Evolutionary conservation across 176 grass and related monocot genomes (phyloP), one percentile per base, ranked within the genome.

Genomic region (Areca catechu): DNA sequence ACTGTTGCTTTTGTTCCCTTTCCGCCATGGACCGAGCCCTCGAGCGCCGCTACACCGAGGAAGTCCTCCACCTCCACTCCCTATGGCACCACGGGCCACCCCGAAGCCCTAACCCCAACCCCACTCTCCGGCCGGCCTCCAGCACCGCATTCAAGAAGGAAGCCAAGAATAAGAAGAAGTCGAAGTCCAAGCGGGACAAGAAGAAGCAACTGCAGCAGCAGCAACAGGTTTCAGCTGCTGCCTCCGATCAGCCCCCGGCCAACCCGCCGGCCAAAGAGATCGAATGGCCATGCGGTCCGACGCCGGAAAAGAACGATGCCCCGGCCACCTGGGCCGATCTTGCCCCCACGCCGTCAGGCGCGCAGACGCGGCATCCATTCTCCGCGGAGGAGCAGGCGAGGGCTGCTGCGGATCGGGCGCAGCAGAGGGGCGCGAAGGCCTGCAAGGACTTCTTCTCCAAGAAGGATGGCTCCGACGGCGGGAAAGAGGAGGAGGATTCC

Each of bases 51-150:
- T 70, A 66, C 54, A 66, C 65, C 25, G 73, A 77, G 58, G 88
- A 93, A 65, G 83, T 92, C 21, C 61, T 74, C 16, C 63, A 79
- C 65, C 85, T 89, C 69, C 89, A 95, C 61, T 77, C 81, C 21
- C 89, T 89, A 47, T 95, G 85, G 81, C 73, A 57, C 49, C 72
- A 9, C 3, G 85, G 72, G 16, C 78, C 81, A 4, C 60, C 63
- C 19, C 6, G 7, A 15, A 9, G 22, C 55, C 24, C 18, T 25
- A 62, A 4, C 9, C 17, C 58, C 15, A 54, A 12, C 51, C 61
- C 55, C 5, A 27, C 9, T 24, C 62, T 65, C 47, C 48, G 1
- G 7, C 22, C 49, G 49, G 19, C 28, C 49, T 22, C 49, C 18
- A 2, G 25, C 16, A 16, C 50, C 37, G 15, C 54, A 34, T 73